Percentiles rank a stretch among this genome's conserved stretches.
Evolutionary conservation across 2,329 filamentous ascomycete genomes (phyloP).

Genomic region (Alternaria postmessia): DNA sequence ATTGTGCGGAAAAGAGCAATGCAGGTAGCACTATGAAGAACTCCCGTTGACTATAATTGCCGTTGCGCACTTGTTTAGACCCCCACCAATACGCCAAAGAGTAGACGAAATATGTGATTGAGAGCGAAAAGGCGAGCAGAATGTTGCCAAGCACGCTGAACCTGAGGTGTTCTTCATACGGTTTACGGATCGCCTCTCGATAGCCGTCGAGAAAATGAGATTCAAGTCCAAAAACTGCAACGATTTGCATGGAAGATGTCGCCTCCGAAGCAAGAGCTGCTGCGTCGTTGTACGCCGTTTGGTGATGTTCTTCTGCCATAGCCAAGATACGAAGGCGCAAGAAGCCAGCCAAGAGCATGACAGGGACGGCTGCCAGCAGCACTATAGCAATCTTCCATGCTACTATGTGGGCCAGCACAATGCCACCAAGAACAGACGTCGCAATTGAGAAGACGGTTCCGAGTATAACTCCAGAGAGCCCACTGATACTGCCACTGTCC

Average conservation of each 20-base stretch:
- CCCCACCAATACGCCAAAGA: slow-evolving; percentile 60
- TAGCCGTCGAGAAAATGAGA: slow-evolving; percentile 51
- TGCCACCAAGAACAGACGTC: slow-evolving; percentile 58
- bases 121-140: slow-evolving; percentile 55
- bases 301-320: slow-evolving; percentile 69
- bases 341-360: slow-evolving; percentile 58
- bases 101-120: slow-evolving; percentile 59
- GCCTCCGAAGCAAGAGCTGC: slow-evolving; percentile 73
- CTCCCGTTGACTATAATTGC: slow-evolving; percentile 51
- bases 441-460: slow-evolving; percentile 60
- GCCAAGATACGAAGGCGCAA: slow-evolving; percentile 59
- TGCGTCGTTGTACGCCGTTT: slow-evolving; percentile 70
- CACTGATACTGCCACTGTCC: slow-evolving; percentile 59
- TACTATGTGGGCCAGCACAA: slow-evolving; percentile 57
- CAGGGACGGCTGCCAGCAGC: slow-evolving; percentile 57
- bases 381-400: slow-evolving; percentile 63
- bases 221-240: slow-evolving; percentile 55
- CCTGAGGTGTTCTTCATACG: slow-evolving; percentile 51
- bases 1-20: slow-evolving; percentile 57
- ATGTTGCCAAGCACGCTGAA: slow-evolving; percentile 54
- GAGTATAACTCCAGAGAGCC: slow-evolving; percentile 59
- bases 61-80: slow-evolving; percentile 54
- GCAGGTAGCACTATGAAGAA: slow-evolving; percentile 59
- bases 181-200: slow-evolving; percentile 48
- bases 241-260: slow-evolving; percentile 71